These are phyloP conservation scores for Aspergillus costaricaensis DNA, from an alignment of 2,329 filamentous ascomycete species.

Conservation along the genomic window DNA sequence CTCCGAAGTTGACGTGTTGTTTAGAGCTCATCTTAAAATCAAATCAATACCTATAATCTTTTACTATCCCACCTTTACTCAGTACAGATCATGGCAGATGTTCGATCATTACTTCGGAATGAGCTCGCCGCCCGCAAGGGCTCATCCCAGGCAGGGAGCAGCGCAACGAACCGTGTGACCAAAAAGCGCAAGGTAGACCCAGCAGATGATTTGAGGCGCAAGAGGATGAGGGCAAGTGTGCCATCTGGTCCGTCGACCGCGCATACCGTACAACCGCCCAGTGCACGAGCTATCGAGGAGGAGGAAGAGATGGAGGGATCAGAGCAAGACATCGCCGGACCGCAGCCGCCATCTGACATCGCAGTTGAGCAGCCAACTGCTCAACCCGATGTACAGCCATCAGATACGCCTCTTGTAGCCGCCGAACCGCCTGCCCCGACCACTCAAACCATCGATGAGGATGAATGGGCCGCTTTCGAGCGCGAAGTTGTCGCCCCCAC, in stretches of 20 bases:
- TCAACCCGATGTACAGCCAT: slow-evolving; percentile 9
- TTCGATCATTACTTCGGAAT: slow-evolving; percentile 75
- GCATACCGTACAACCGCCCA: slow-evolving; percentile 27
- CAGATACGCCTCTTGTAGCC: slow-evolving; percentile 12
- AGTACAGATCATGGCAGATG: slow-evolving; percentile 66
- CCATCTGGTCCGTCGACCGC: slow-evolving; percentile 37
- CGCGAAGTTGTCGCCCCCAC: slow-evolving; percentile 67
- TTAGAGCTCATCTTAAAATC: background rate
- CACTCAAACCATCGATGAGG: slow-evolving; percentile 61
- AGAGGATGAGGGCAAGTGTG: slow-evolving; percentile 44
- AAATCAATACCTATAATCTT: background rate
- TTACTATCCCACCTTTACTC: background rate
- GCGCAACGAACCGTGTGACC: slow-evolving; percentile 37
- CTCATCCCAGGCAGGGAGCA: slow-evolving; percentile 55
- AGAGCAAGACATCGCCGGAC: slow-evolving; percentile 29
- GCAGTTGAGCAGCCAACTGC: slow-evolving; percentile 16
- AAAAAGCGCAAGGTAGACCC: slow-evolving; percentile 59
- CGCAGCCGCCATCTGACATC: slow-evolving; percentile 21
- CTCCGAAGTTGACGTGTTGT: background rate
- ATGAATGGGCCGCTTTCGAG: slow-evolving; percentile 85
- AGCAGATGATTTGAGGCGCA: slow-evolving; percentile 43
- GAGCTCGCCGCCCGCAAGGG: slow-evolving; percentile 74
- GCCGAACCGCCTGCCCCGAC: slow-evolving; percentile 14
- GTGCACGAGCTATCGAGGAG: slow-evolving; percentile 27
- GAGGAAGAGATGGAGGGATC: slow-evolving; percentile 30